Base-by-base conservation (phyloP, 139 green algal genomes). In the Tetradesmus lagerheimii region DNA sequence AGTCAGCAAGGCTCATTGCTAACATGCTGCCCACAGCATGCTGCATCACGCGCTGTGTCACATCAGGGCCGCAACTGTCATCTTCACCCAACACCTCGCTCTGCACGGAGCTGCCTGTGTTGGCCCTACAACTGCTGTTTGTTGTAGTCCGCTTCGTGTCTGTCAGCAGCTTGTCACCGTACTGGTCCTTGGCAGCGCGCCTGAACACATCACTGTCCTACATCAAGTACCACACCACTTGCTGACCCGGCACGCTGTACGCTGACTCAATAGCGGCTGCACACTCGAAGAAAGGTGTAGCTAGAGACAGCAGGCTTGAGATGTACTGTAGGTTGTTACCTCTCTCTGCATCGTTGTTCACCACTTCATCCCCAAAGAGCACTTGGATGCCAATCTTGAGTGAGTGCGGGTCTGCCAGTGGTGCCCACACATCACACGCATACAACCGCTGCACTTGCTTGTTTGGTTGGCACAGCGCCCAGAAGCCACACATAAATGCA, bases 401-500 rank as follows among this genome's bases (percentile, higher is more conserved):
- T 14, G 50, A 11, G 50, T 64, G 50, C 14, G 50, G 50, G 50
- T 64, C 50, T 20, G 50, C 50, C 50, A 64, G 50, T 25, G 50
- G 50, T 2, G 15, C 50, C 50, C 50, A 64, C 50, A 64, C 3
- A 14, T 25, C 18, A 14, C 50, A 14, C 2, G 50, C 50, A 25
- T 64, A 64, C 50, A 64, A 14, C 50, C 50, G 50, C 50, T 64
- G 50, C 50, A 64, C 50, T 14, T 64, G 15, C 15, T 20, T 14
- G 50, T 64, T 64, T 20, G 50, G 50, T 14, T 14, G 11, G 50
- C 50, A 64, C 50, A 64, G 50, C 50, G 50, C 50, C 15, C 85
- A 90, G 77, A 90, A 90, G 9, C 86, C 86, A 25, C 86, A 90
- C 86, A 90, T 90, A 53, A 90, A 90, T 16, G 77, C 86, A 11